Conservation (phyloP, 2,329 filamentous ascomycete species). For the Thelonectria rubi region DNA sequence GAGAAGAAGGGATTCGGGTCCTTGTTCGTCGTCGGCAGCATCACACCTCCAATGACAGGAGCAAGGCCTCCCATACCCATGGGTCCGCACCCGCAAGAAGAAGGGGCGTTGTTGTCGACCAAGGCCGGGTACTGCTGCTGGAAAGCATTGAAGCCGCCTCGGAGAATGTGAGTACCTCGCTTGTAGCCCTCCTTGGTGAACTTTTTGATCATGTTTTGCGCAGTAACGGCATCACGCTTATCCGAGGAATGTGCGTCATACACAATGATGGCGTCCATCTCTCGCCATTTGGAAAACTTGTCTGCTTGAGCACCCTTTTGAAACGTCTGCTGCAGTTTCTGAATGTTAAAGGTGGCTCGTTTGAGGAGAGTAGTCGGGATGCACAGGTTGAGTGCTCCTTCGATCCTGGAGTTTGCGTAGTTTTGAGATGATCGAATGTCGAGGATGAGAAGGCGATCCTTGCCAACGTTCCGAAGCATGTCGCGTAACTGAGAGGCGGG, state of each 20-base stretch:
- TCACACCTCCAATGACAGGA: slow-evolving; percentile 89
- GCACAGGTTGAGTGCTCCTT: slow-evolving; percentile 87
- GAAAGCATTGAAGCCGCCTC: slow-evolving; percentile 84
- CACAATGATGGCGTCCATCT: slow-evolving; percentile 80
- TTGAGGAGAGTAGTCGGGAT: slow-evolving; percentile 95
- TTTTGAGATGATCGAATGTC: slow-evolving; percentile 90
- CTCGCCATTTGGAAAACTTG: slow-evolving; percentile 80
- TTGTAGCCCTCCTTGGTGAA: slow-evolving; percentile 85
- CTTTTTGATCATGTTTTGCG: slow-evolving; percentile 91
- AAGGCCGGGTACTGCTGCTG: slow-evolving; percentile 70
- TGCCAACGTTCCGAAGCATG: slow-evolving; percentile 57
- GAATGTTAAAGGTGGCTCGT: slow-evolving; percentile 86
- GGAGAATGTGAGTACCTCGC: slow-evolving; percentile 77
- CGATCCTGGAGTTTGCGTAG: slow-evolving; percentile 77
- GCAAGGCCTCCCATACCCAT: slow-evolving; percentile 56
- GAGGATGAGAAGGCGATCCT: slow-evolving; percentile 70
- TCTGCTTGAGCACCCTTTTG: slow-evolving; percentile 73
- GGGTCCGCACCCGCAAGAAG: slow-evolving; percentile 58
- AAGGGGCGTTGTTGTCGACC: slow-evolving; percentile 62
- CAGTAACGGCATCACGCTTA: slow-evolving; percentile 80
- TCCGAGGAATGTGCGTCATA: slow-evolving; percentile 84
- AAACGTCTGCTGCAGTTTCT: slow-evolving; percentile 89
- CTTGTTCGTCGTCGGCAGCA: slow-evolving; percentile 75
- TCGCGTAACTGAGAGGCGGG: slow-evolving; percentile 63
- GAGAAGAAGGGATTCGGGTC: slow-evolving; percentile 89